Conservation (phyloP, 2,329 filamentous ascomycete species). For the Aspergillus jensenii region DNA sequence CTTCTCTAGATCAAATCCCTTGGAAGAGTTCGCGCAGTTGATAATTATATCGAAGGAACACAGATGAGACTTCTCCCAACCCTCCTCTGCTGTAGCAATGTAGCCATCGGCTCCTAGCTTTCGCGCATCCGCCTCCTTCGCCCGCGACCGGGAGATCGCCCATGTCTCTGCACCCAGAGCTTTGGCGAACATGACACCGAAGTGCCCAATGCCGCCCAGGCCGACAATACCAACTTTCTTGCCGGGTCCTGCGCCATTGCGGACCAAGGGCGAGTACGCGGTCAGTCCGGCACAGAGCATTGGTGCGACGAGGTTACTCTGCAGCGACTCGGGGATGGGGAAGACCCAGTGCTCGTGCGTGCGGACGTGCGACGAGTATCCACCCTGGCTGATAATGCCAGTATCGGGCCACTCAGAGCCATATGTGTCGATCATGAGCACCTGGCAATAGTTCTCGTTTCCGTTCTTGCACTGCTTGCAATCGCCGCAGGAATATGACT, state of each 20-base stretch:
- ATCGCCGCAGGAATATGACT: constrained; percentile 63
- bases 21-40: constrained; percentile 76
- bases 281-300: constrained; percentile 86
- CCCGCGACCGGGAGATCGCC: constrained; percentile 60
- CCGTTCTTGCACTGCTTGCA: constrained; percentile 66
- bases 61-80: constrained; percentile 56
- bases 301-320: constrained; percentile 62
- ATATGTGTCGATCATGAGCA: constrained; percentile 53
- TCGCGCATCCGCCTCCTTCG: constrained; percentile 60
- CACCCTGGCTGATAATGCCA: constrained; percentile 65
- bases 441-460: constrained; percentile 68
- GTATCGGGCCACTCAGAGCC: constrained; percentile 56
- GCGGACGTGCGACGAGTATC: constrained; percentile 67
- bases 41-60: constrained; percentile 65
- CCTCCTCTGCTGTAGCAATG: constrained; percentile 57
- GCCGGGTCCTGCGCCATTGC: constrained; percentile 72
- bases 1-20: constrained; percentile 57
- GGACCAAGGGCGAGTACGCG: constrained; percentile 72
- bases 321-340: constrained; percentile 69
- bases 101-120: constrained; percentile 63
- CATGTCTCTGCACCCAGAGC: constrained; percentile 64
- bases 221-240: constrained; percentile 43
- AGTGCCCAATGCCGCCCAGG: constrained; percentile 68
- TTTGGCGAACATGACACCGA: constrained; percentile 68
- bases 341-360: constrained; percentile 74